Conservation (phyloP, 805 yeast species). For the Jamesozyma spencerorum region DNA sequence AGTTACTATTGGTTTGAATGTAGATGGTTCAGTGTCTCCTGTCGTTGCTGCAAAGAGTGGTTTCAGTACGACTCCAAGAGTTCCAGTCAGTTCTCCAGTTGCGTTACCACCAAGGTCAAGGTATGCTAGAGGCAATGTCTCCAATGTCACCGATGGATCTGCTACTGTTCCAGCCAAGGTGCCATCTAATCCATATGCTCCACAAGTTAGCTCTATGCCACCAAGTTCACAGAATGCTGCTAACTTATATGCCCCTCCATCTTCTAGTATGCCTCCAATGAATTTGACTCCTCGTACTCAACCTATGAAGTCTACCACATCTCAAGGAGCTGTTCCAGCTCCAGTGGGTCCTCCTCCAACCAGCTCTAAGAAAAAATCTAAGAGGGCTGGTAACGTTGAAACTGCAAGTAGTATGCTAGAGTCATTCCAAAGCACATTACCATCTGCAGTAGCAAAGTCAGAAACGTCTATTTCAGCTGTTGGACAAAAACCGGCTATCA, state of each 20-base stretch:
- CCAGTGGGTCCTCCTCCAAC: slow-evolving; percentile 31
- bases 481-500: no score
- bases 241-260: slow-evolving; percentile 11
- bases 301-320: slow-evolving; percentile 1
- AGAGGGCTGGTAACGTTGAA: slow-evolving; percentile 13
- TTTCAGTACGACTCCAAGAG: slow-evolving; percentile 19
- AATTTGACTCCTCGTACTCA: slow-evolving; percentile 28
- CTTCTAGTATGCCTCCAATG: slow-evolving; percentile 21
- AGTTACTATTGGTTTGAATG: slow-evolving; percentile 8
- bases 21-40: neutral
- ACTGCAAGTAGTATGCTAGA: slow-evolving; percentile 17
- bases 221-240: neutral
- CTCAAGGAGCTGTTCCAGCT: slow-evolving; percentile 19
- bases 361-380: slow-evolving; percentile 17
- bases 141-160: slow-evolving; percentile 17
- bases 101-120: slow-evolving; percentile 17
- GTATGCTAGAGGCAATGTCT: no score
- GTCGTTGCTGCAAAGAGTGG: slow-evolving; percentile 1
- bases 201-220: neutral
- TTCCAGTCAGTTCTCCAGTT: slow-evolving; percentile 15
- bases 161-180: slow-evolving; percentile 1
- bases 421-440: neutral
- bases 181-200: slow-evolving; percentile 5
- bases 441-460: no score
- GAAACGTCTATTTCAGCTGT: no score